A percentile compares a stretch with the other conserved stretches of the same genome.
Conservation (phyloP, 805 yeast species). For the Metschnikowia lachancei region DNA sequence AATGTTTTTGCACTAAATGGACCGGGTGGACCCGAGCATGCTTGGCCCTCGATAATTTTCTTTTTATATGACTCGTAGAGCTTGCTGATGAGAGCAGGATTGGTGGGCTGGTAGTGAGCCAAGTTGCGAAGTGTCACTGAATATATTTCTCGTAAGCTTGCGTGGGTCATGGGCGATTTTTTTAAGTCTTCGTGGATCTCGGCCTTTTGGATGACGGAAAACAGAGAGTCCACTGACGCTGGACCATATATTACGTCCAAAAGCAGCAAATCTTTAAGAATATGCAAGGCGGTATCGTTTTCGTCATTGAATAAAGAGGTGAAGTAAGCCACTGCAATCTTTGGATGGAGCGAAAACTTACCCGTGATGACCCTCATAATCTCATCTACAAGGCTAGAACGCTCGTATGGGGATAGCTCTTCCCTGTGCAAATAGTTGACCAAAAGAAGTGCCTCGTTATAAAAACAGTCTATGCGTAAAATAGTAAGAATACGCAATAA, state of each 20-base stretch:
- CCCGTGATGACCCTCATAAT: constrained; percentile 31
- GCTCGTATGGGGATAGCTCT: constrained; percentile 19
- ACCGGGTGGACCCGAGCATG: constrained; percentile 10
- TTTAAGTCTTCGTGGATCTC: constrained; percentile 29
- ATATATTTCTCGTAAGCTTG: constrained; percentile 27
- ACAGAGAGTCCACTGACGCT: constrained; percentile 18
- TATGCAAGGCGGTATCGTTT: constrained; percentile 16
- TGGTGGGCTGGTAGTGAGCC: constrained; percentile 12
- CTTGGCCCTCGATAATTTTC: background rate
- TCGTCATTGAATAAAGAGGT: constrained; percentile 26
- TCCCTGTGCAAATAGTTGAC: constrained; percentile 32
- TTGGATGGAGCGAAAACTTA: constrained; percentile 32
- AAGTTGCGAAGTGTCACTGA: constrained; percentile 21
- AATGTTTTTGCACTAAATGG: constrained; percentile 16
- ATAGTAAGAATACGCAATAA: constrained; percentile 29
- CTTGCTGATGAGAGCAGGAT: constrained; percentile 20
- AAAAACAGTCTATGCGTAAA: constrained; percentile 28
- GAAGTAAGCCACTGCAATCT: constrained; percentile 37
- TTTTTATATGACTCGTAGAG: constrained; percentile 24
- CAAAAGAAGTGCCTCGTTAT: constrained; percentile 35
- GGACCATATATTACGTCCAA: constrained; percentile 27
- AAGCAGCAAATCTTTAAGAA: constrained; percentile 29
- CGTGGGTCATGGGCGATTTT: constrained; percentile 23
- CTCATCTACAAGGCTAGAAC: constrained; percentile 26
- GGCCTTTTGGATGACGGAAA: constrained; percentile 27